These are phyloP conservation scores for Didymella sp. DNA, from an alignment of 2,329 filamentous ascomycete genomes.

Conservation along the genomic window DNA sequence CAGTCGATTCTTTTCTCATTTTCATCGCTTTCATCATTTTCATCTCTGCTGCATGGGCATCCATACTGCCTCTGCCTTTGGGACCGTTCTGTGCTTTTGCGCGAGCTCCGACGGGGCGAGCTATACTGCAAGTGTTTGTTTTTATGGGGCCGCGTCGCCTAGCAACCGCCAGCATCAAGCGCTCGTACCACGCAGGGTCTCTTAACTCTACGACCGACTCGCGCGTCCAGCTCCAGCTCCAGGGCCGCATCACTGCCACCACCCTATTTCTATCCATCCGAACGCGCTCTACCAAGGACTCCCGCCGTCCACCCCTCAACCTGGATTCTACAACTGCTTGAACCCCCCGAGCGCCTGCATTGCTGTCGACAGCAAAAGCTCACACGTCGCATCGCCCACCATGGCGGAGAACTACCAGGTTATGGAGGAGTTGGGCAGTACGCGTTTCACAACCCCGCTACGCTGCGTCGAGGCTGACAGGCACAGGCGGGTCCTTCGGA, in stretches of 20 bases:
- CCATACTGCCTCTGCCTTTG: neutral
- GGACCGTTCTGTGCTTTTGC: conserved; percentile 5
- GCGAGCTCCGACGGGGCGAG: conserved; percentile 27
- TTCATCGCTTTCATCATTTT: neutral
- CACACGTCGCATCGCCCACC: conserved; percentile 42
- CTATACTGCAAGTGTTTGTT: conserved; percentile 28
- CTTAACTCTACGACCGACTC: neutral
- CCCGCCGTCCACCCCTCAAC: conserved; percentile 32
- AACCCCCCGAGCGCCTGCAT: conserved; percentile 24
- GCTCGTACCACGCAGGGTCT: conserved; percentile 1
- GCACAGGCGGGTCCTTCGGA: conserved; percentile 87
- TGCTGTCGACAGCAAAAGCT: conserved; percentile 26
- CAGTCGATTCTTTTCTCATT: neutral
- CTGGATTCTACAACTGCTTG: conserved; percentile 28
- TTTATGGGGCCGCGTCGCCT: conserved; percentile 37
- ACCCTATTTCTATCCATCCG: conserved; percentile 43
- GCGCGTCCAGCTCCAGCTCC: conserved; percentile 1
- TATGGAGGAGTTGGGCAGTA: conserved; percentile 94
- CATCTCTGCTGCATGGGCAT: neutral
- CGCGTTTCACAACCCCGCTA: conserved; percentile 46
- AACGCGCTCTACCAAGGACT: conserved; percentile 29
- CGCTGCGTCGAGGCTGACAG: conserved; percentile 24
- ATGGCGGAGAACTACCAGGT: conserved; percentile 92
- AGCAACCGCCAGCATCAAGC: conserved; percentile 20
- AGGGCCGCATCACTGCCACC: conserved; percentile 24